Conservation (phyloP, 495 filamentous ascomycete species). For the Friedmanniomyces simplex region DNA sequence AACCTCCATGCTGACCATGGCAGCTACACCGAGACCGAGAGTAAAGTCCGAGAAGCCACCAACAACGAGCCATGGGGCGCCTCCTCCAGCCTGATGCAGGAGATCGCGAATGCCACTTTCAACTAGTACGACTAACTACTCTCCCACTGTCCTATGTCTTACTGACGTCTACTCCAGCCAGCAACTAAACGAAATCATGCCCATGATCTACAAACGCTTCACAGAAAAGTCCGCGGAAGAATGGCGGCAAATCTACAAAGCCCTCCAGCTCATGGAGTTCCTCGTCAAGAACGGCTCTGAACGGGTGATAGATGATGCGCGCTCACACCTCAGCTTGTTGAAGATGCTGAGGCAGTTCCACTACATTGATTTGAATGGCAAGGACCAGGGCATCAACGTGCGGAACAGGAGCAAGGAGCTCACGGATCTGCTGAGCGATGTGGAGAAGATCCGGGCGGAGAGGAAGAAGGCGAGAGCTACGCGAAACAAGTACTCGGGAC, state of each 20-base stretch:
- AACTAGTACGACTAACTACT: conserved; percentile 78
- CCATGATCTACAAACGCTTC: conserved; percentile 98
- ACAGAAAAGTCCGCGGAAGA: conserved; percentile 97
- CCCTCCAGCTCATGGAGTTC: conserved; percentile 91
- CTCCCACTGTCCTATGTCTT: not conserved
- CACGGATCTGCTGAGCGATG: conserved; percentile 83
- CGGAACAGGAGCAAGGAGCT: conserved; percentile 93
- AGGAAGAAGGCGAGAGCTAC: conserved; percentile 86
- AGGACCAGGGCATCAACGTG: conserved; percentile 97
- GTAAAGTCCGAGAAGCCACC: conserved; percentile 95
- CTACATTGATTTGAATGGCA: conserved; percentile 90
- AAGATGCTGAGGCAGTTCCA: conserved; percentile 99
- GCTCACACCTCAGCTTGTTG: conserved; percentile 84
- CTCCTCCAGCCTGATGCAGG: conserved; percentile 76
- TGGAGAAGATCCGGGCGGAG: conserved; percentile 84
- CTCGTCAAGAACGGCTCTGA: conserved; percentile 98
- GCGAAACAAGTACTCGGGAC: conserved; percentile 87
- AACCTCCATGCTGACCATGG: not conserved
- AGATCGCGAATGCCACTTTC: conserved; percentile 95
- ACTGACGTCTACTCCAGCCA: conserved; percentile 47
- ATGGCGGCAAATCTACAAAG: conserved; percentile 99
- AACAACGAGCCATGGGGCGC: conserved; percentile 98
- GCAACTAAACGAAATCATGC: conserved; percentile 98
- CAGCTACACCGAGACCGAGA: conserved; percentile 94
- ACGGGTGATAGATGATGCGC: conserved; percentile 92